Evolutionary conservation across 768 basidiomycete genomes (phyloP).

Genomic region (Omphalotus guepiniiformis): DNA sequence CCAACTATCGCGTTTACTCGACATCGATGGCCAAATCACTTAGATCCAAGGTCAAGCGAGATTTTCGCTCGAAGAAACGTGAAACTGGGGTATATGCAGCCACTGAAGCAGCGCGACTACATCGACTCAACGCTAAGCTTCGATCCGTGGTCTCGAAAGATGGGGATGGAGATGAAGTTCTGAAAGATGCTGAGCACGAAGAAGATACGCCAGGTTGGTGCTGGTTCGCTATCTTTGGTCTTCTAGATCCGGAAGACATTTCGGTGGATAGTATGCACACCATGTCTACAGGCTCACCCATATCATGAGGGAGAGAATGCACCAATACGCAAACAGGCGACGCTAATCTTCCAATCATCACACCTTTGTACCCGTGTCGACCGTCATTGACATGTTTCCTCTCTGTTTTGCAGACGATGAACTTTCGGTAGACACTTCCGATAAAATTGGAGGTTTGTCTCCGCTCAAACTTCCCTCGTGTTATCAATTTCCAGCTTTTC

Average conservation of each 20-base stretch:
- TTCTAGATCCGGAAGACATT: conserved; percentile 56
- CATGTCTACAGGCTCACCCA: conserved; percentile 7
- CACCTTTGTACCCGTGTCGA: conserved; percentile 13
- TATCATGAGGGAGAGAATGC: conserved; percentile 14
- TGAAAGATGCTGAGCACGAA: conserved; percentile 31
- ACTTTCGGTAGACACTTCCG: conserved; percentile 16
- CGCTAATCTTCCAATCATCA: conserved; percentile 23
- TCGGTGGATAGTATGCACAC: conserved; percentile 43
- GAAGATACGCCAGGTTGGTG: conserved; percentile 60
- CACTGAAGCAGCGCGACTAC: conserved; percentile 69
- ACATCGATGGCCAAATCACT: conserved; percentile 75
- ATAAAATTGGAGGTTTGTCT: conserved; percentile 30
- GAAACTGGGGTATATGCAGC: conserved; percentile 72
- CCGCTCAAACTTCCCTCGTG: background rate
- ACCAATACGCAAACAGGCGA: conserved; percentile 10
- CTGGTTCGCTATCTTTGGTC: conserved; percentile 52
- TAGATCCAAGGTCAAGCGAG: conserved; percentile 77
- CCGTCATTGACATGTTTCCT: conserved; percentile 36
- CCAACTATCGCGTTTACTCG: background rate
- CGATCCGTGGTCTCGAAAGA: conserved; percentile 40
- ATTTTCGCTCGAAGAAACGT: conserved; percentile 74
- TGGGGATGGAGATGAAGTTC: conserved; percentile 27
- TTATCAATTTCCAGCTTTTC: conserved; percentile 15
- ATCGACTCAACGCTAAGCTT: conserved; percentile 69
- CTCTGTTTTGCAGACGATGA: conserved; percentile 29